phyloP scores from a whole-genome alignment of 75 land plant genomes.

The Ceratopteris richardii region DNA sequence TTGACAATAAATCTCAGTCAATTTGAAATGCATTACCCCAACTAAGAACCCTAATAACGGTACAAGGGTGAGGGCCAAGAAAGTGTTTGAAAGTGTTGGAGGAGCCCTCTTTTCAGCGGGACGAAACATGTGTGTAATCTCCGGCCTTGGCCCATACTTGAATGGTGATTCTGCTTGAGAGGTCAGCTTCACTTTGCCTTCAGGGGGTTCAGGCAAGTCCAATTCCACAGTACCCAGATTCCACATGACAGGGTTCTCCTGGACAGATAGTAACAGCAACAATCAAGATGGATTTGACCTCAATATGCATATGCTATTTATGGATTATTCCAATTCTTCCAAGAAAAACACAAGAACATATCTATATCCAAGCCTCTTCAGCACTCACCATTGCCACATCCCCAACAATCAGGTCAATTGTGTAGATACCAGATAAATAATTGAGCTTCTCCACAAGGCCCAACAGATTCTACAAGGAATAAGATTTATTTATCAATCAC shows the following conservation, averaged over 20 bases:
- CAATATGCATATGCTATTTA: too few species aligned
- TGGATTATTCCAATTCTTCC: neutral
- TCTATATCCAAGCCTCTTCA: neutral
- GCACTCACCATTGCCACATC: slow-evolving; percentile 72
- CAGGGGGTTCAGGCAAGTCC: slow-evolving; percentile 85
- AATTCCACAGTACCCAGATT: slow-evolving; percentile 62
- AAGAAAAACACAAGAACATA: neutral
- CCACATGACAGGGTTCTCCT: slow-evolving; percentile 80
- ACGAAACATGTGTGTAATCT: slow-evolving; percentile 89
- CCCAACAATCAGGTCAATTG: slow-evolving; percentile 72
- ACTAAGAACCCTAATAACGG: slow-evolving; percentile 74
- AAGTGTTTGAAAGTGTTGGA: slow-evolving; percentile 59
- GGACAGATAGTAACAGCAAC: slow-evolving; percentile 7
- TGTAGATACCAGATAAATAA: slow-evolving; percentile 80
- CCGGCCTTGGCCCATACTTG: slow-evolving; percentile 68
- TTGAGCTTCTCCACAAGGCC: slow-evolving; percentile 79
- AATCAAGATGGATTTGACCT: too few species aligned
- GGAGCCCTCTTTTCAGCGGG: slow-evolving; percentile 84
- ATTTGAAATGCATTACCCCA: slow-evolving; percentile 64
- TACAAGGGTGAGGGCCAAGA: slow-evolving; percentile 53
- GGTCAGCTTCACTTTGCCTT: slow-evolving; percentile 69
- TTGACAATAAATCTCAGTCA: too few species aligned
- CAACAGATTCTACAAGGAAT: slow-evolving; percentile 60
- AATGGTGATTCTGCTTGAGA: slow-evolving; percentile 36
- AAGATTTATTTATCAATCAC: neutral